phyloP scores from a whole-genome alignment of 108 stramenopile genomes.

The Nannochloropsis salina region DNA sequence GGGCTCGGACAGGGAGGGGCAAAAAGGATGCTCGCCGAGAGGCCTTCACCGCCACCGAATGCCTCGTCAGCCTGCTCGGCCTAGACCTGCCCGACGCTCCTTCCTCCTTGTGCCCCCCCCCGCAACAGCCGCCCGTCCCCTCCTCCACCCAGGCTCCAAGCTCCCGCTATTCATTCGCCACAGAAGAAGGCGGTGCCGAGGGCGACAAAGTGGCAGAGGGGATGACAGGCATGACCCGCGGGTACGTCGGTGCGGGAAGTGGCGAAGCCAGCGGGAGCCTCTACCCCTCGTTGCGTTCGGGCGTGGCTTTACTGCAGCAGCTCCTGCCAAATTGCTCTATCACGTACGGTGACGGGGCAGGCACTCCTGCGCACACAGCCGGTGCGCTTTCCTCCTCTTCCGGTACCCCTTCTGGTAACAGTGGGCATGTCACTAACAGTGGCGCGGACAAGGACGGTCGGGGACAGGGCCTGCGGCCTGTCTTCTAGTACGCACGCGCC shows the following conservation, averaged over 20 bases:
- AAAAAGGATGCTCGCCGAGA: background rate
- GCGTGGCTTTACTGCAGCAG: background rate
- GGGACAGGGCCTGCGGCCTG: background rate
- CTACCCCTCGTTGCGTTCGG: background rate
- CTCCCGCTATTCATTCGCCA: background rate
- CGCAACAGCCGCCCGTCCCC: background rate
- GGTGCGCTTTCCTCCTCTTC: background rate
- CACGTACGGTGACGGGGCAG: background rate
- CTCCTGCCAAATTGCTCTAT: background rate
- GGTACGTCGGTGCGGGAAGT: too few species aligned
- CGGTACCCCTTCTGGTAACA: background rate
- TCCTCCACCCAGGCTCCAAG: background rate
- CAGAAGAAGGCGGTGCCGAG: background rate
- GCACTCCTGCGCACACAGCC: background rate
- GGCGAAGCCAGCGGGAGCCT: background rate
- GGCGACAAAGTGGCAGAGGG: background rate
- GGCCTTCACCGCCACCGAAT: background rate
- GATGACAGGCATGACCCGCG: too few species aligned
- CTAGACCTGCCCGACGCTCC: background rate
- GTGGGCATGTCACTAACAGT: background rate
- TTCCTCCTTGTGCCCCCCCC: background rate
- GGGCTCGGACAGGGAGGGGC: background rate
- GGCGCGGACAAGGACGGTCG: background rate
- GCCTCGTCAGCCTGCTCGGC: background rate
- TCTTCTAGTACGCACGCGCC: background rate